A percentile compares a stretch with the other conserved stretches of the same genome.
phyloP scores from a whole-genome alignment of 352 stramenopile species.

The Thraustochytrium sp. region DNA sequence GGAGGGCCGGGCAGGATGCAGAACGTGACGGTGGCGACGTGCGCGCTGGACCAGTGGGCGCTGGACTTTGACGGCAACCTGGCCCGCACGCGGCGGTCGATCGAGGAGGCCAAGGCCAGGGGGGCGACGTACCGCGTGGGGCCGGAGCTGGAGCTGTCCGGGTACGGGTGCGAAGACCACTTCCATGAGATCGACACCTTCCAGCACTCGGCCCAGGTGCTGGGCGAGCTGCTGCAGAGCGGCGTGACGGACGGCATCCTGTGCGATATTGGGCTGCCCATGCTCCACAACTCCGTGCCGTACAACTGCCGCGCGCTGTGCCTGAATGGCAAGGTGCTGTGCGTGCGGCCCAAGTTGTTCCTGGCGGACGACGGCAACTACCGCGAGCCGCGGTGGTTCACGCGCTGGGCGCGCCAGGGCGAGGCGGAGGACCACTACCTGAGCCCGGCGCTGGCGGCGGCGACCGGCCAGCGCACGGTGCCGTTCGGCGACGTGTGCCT shows the following conservation, averaged over 20 bases:
- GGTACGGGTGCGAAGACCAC: slow-evolving; percentile 98
- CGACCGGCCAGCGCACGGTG: slow-evolving; percentile 67
- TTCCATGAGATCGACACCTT: slow-evolving; percentile 98
- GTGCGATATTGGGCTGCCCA: slow-evolving; percentile 95
- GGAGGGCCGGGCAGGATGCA: background rate
- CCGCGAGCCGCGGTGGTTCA: slow-evolving; percentile 87
- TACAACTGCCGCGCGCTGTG: slow-evolving; percentile 97
- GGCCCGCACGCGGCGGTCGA: slow-evolving; percentile 79
- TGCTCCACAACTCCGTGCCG: slow-evolving; percentile 82
- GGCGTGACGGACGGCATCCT: slow-evolving; percentile 86
- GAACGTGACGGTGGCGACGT: slow-evolving; percentile 82
- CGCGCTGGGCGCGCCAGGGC: slow-evolving; percentile 51
- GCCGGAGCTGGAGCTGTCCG: slow-evolving; percentile 93
- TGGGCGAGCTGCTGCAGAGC: slow-evolving; percentile 71
- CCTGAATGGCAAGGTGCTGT: slow-evolving; percentile 82
- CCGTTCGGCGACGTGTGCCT: slow-evolving; percentile 73
- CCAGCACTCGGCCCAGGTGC: slow-evolving; percentile 91
- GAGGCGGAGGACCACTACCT: slow-evolving; percentile 40
- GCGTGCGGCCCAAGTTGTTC: slow-evolving; percentile 87
- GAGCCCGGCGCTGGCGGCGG: slow-evolving; percentile 57
- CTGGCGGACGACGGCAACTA: slow-evolving; percentile 97
- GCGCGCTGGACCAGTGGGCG: slow-evolving; percentile 98
- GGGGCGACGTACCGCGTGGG: slow-evolving; percentile 85
- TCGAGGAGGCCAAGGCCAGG: slow-evolving; percentile 70
- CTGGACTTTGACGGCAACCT: slow-evolving; percentile 98